Base-by-base conservation (phyloP, 2,329 filamentous ascomycete species). In the Aspergillus jensenii region DNA sequence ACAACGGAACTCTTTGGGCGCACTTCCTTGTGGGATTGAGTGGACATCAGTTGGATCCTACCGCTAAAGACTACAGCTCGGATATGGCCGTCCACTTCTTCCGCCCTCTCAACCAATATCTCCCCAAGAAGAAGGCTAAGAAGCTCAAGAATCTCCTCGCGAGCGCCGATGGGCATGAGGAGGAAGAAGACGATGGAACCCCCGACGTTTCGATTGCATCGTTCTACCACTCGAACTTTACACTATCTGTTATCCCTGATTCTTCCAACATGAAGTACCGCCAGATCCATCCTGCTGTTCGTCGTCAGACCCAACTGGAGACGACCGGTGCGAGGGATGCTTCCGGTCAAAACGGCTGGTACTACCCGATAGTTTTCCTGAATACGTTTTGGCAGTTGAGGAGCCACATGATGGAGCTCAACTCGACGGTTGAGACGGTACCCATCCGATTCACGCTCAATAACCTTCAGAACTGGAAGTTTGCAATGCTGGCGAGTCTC, bases 321-420 rank as follows among this genome's bases (percentile, higher is more conserved):
- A 75, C 84, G 2, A 92, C 87, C 2, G 90, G 89, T 47, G 90
- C 91, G 45, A 87, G 95, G 59, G 95, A 99, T 73, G 86, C 82
- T 2, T 87, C 86, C 14, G 95, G 95, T 39, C 85, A 93, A 76
- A 91, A 98, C 76, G 88, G 89, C 60, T 99, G 93, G 93, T 99
- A 98, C 72, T 87, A 90, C 71, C 95, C 95, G 4, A 85, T 97
- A 45, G 78, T 98, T 40, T 99, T 91, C 72, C 81, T 95, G 71
- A 99, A 99, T 78, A 96, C 90, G 4, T 99, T 99, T 77, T 99
- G 95, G 95, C 93, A 98, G 76, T 82, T 99, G 63, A 90, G 85
- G 71, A 88, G 84, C 62, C 91, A 98, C 67, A 98, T 98, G 93
- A 91, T 84, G 21, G 83, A 93, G 65, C 80, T 99, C 51, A 99